Percentiles rank a stretch among this genome's conserved stretches.
phyloP scores from a whole-genome alignment of 1,284 basidiomycete genomes.

The Papiliotrema flavescens region DNA sequence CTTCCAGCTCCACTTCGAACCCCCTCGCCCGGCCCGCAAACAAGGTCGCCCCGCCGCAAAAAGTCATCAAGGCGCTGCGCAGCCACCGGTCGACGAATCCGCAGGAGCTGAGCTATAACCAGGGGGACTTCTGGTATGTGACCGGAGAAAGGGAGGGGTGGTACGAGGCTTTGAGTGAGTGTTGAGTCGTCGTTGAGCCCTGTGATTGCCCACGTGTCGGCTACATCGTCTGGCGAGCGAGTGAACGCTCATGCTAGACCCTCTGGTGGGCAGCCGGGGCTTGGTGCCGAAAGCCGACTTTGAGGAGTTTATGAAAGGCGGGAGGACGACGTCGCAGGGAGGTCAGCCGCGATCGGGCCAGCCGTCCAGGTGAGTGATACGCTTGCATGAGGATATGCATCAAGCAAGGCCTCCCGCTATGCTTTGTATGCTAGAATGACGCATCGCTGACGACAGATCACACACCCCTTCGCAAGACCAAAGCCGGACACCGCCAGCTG shows the following conservation, averaged over 20 bases:
- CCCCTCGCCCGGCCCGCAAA: conserved; percentile 62
- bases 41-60: conserved; percentile 79
- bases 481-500: background rate
- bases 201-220: background rate
- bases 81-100: conserved; percentile 69
- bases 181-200: background rate
- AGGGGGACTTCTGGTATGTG: conserved; percentile 98
- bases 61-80: conserved; percentile 84
- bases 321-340: conserved; percentile 15
- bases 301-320: conserved; percentile 80
- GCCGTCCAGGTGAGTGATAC: conserved; percentile 10
- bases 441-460: background rate
- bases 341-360: background rate
- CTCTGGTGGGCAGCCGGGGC: conserved; percentile 83
- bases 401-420: background rate
- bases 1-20: conserved; percentile 52
- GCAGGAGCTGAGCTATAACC: conserved; percentile 83
- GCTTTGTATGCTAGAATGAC: background rate
- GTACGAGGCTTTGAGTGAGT: conserved; percentile 75
- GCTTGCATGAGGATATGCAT: background rate
- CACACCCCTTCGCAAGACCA: background rate
- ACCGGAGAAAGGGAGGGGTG: conserved; percentile 65
- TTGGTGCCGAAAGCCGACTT: conserved; percentile 82
- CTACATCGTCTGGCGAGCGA: background rate
- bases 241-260: conserved; percentile 53